Evolutionary conservation across 371 early-diverging fungal species (phyloP).

Genomic region (Mortierella sp.): DNA sequence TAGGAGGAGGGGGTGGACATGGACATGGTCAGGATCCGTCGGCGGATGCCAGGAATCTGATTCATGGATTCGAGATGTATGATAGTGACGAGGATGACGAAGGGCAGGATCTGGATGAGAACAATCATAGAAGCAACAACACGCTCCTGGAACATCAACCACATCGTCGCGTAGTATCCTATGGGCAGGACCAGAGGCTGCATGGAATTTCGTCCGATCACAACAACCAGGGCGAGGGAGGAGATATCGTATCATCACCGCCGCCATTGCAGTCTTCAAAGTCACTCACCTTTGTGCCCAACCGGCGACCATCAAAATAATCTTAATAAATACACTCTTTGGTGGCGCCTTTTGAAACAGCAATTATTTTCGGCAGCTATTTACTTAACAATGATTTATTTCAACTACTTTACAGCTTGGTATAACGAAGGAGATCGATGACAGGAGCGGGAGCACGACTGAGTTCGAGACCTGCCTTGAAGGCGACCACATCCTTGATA

Average conservation of each 20-base stretch:
- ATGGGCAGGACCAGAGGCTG: constrained; percentile 21
- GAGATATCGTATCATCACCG: not conserved
- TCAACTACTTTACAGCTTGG: constrained; percentile 11
- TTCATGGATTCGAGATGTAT: constrained; percentile 57
- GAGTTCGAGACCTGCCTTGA: constrained; percentile 71
- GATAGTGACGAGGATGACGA: constrained; percentile 54
- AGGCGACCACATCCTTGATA: constrained; percentile 64
- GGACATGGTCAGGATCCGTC: constrained; percentile 34
- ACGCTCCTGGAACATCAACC: not conserved
- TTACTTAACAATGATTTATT: not conserved
- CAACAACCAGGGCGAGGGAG: constrained; percentile 11
- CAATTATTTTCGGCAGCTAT: too few relatives aligned
- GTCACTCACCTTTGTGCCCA: constrained; percentile 27
- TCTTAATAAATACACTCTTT: not conserved
- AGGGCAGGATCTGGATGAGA: constrained; percentile 1
- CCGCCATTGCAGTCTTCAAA: constrained; percentile 29
- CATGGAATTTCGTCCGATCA: constrained; percentile 14
- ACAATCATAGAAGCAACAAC: not conserved
- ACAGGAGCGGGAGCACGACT: constrained; percentile 69
- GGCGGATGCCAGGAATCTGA: constrained; percentile 42
- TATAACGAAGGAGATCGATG: constrained; percentile 35
- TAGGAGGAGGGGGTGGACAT: not conserved
- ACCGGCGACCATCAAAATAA: constrained; percentile 23
- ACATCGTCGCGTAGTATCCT: not conserved
- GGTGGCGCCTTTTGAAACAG: not conserved